These are phyloP conservation scores for Hymenoscyphus fructigenus DNA, from an alignment of 2,329 filamentous ascomycete species.

Conservation along the genomic window DNA sequence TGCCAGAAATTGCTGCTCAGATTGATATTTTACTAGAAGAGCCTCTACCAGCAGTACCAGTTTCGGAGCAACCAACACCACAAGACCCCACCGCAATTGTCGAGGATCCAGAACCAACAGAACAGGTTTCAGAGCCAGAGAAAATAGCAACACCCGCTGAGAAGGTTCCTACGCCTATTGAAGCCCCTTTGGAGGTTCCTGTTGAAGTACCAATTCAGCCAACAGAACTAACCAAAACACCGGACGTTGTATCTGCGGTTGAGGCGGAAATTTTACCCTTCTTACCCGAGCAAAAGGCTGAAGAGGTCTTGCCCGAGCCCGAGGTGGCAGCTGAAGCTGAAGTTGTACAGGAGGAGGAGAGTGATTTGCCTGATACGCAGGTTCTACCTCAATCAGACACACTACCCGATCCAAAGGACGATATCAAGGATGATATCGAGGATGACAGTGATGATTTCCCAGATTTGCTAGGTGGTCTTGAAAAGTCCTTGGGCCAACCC, in stretches of 20 bases:
- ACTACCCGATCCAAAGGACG: background rate
- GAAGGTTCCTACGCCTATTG: background rate
- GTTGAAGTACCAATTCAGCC: background rate
- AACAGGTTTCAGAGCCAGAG: constrained; percentile 1
- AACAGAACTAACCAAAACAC: background rate
- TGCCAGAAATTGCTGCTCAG: background rate
- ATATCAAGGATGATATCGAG: constrained; percentile 10
- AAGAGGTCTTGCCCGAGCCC: background rate
- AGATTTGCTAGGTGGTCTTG: constrained; percentile 32
- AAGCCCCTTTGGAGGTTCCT: constrained; percentile 4
- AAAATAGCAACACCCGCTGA: background rate
- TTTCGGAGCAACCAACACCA: background rate
- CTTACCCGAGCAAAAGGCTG: background rate
- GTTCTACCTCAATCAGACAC: background rate
- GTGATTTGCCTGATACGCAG: background rate
- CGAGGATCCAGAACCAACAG: background rate
- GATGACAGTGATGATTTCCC: constrained; percentile 30
- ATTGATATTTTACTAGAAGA: background rate
- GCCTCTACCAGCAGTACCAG: background rate
- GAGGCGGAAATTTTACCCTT: background rate
- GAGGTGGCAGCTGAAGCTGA: background rate
- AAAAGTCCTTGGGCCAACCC: constrained; percentile 27
- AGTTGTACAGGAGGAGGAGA: background rate
- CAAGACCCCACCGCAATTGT: background rate
- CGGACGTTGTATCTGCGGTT: background rate